These are phyloP conservation scores for Podospora pseudocomata DNA, from an alignment of 495 filamentous ascomycete species.

Conservation along the genomic window DNA sequence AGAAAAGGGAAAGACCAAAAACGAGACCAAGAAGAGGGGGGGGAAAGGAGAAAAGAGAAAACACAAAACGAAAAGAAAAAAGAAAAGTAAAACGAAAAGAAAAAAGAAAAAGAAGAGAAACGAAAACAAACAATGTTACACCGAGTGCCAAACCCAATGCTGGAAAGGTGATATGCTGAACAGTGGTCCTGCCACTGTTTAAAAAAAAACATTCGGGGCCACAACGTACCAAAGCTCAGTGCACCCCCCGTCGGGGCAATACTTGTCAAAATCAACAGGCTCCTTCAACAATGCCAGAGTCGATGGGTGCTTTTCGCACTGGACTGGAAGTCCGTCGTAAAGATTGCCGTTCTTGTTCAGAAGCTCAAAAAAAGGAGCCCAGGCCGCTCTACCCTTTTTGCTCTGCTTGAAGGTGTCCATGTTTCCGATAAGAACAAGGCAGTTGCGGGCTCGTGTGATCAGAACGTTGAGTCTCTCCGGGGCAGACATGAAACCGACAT, in stretches of 20 bases:
- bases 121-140: no score
- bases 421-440: slow-evolving; percentile 70
- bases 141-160: no score
- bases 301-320: slow-evolving; percentile 63
- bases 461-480: slow-evolving; percentile 70
- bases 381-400: slow-evolving; percentile 56
- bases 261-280: slow-evolving; percentile 54
- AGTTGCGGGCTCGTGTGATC: slow-evolving; percentile 64
- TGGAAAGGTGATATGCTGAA: no score
- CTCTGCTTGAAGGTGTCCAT: slow-evolving; percentile 61
- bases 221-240: slow-evolving; percentile 56
- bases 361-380: slow-evolving; percentile 56
- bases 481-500: slow-evolving; percentile 72
- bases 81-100: no score
- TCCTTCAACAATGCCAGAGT: slow-evolving; percentile 42
- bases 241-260: slow-evolving; percentile 74
- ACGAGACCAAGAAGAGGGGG: no score
- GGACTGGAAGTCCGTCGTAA: slow-evolving; percentile 67
- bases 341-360: slow-evolving; percentile 54
- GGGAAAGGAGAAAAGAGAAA: no score
- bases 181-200: neutral
- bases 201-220: neutral
- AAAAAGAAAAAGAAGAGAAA: no score
- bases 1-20: no score
- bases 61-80: no score